A percentile compares a stretch with the other conserved stretches of the same genome.
Conservation (phyloP, 768 basidiomycete genomes). For the Hortiboletus flavorubellus region DNA sequence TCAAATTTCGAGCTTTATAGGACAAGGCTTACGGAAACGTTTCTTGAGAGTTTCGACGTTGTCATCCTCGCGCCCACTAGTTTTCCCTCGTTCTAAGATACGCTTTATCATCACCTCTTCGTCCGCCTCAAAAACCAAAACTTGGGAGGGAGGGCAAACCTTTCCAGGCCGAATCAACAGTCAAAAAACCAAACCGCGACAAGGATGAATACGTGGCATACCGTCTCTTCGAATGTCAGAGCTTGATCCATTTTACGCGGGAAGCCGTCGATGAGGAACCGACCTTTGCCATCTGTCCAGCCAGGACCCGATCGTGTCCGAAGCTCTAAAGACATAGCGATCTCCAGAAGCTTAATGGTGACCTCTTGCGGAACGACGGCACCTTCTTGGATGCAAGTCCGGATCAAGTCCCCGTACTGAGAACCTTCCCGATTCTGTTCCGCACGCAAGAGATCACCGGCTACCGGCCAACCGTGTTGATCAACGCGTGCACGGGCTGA, state of each 20-base stretch:
- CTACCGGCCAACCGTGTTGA: constrained; percentile 37
- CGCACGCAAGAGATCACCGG: constrained; percentile 95
- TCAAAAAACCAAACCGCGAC: not conserved
- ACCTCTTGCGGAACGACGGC: constrained; percentile 96
- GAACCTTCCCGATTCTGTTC: constrained; percentile 89
- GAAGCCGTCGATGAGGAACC: constrained; percentile 96
- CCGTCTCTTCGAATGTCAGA: constrained; percentile 81
- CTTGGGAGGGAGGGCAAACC: constrained; percentile 79
- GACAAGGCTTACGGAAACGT: constrained; percentile 72
- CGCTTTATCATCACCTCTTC: constrained; percentile 86
- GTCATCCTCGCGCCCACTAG: constrained; percentile 94
- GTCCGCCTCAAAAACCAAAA: constrained; percentile 84
- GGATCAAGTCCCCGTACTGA: constrained; percentile 79
- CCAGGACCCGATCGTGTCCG: constrained; percentile 43
- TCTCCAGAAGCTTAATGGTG: constrained; percentile 92
- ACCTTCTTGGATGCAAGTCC: constrained; percentile 85
- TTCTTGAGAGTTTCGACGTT: constrained; percentile 92
- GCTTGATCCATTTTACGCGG: constrained; percentile 99
- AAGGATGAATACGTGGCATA: constrained; percentile 33
- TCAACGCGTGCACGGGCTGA: constrained; percentile 7
- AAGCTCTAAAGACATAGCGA: constrained; percentile 75
- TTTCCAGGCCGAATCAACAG: constrained; percentile 25
- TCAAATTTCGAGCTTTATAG: not conserved
- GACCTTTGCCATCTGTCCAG: constrained; percentile 70
- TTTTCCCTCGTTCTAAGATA: constrained; percentile 86